phyloP scores from a whole-genome alignment of 2,329 filamentous ascomycete genomes.

The Tolypocladium capitatum region DNA sequence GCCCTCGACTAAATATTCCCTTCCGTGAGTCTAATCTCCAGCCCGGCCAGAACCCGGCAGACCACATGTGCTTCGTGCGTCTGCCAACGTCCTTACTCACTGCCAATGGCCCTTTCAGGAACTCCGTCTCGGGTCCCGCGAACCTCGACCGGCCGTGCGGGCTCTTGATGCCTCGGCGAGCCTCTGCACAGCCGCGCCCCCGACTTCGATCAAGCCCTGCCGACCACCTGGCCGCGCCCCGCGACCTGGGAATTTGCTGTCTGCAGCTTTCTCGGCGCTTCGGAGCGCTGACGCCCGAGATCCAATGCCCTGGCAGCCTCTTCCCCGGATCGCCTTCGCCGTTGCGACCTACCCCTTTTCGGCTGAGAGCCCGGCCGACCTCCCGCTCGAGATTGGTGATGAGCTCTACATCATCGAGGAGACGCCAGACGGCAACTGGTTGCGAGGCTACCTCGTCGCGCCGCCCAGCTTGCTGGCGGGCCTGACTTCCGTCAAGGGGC shows the following conservation, averaged over 20 bases:
- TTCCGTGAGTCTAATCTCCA: neutral
- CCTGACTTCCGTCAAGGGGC: constrained; percentile 78
- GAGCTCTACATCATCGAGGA: constrained; percentile 98
- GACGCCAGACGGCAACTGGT: constrained; percentile 83
- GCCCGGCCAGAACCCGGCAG: neutral
- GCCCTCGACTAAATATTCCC: neutral
- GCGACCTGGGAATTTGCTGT: neutral
- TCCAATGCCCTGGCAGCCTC: constrained; percentile 88
- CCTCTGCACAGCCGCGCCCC: constrained; percentile 3
- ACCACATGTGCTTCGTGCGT: neutral
- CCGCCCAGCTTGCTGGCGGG: constrained; percentile 87
- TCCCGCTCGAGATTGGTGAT: constrained; percentile 94
- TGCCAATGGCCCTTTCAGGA: neutral
- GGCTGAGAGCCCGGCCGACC: constrained; percentile 73
- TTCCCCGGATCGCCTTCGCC: constrained; percentile 94
- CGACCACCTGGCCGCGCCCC: constrained; percentile 3
- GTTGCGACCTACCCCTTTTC: constrained; percentile 92
- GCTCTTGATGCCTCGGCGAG: constrained; percentile 17
- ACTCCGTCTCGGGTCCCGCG: neutral
- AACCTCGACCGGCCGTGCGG: constrained; percentile 4
- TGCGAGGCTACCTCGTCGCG: constrained; percentile 87
- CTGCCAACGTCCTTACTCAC: neutral
- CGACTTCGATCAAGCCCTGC: constrained; percentile 6
- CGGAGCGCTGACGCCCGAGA: constrained; percentile 7
- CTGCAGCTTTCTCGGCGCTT: neutral